A percentile compares a stretch with the other conserved stretches of the same genome.
Evolutionary conservation across 2,329 filamentous ascomycete species (phyloP).

Genomic region (Botrytis sinoallii): DNA sequence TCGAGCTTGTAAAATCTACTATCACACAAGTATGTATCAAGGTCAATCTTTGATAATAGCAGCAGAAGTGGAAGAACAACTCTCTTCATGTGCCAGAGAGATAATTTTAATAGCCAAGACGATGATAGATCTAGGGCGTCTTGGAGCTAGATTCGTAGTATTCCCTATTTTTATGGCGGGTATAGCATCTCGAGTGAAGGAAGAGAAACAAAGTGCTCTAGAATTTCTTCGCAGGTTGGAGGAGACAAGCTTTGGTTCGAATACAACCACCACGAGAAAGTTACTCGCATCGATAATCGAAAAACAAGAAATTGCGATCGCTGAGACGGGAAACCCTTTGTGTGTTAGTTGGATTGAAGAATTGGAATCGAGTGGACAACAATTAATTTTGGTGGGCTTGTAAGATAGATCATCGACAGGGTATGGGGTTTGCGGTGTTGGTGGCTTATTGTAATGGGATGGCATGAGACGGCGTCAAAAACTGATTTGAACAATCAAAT

Average conservation of each 20-base stretch:
- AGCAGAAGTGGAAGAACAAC: conserved; percentile 41
- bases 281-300: conserved; percentile 43
- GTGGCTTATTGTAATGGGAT: not conserved
- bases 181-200: conserved; percentile 41
- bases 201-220: conserved; percentile 46
- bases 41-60: conserved; percentile 44
- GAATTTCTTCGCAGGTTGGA: conserved; percentile 49
- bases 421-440: not conserved
- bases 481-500: not conserved
- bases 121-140: conserved; percentile 40
- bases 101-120: conserved; percentile 46
- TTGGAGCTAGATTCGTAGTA: conserved; percentile 46
- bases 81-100: conserved; percentile 43
- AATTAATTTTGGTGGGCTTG: conserved; percentile 51
- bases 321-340: conserved; percentile 40
- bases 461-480: not conserved
- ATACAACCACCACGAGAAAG: conserved; percentile 44
- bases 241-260: conserved; percentile 47
- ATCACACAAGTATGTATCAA: conserved; percentile 52
- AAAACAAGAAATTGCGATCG: conserved; percentile 32
- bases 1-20: conserved; percentile 49
- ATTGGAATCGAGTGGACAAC: conserved; percentile 44
- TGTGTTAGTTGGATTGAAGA: conserved; percentile 51
- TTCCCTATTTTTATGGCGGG: conserved; percentile 56
- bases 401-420: conserved; percentile 24